phyloP scores from a whole-genome alignment of 805 yeast genomes.

The Ogataea nonfermentans region DNA sequence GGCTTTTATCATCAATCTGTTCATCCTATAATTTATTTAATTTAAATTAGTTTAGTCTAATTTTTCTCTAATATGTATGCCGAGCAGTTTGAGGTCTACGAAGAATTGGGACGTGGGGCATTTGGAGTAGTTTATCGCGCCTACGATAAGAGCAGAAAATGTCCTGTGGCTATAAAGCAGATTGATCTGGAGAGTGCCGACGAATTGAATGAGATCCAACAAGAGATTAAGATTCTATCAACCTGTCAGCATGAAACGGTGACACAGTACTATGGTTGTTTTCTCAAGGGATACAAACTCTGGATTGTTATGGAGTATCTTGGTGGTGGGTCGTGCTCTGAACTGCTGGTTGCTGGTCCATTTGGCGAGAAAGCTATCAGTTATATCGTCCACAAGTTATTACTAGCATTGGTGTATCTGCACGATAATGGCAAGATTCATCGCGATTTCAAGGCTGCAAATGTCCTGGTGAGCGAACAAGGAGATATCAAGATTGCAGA shows the following conservation, averaged over 20 bases:
- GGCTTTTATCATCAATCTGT: neutral
- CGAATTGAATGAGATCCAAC: slow-evolving; percentile 69
- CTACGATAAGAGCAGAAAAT: slow-evolving; percentile 40
- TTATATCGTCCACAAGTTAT: slow-evolving; percentile 50
- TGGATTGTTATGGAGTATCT: slow-evolving; percentile 82
- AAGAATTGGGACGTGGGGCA: slow-evolving; percentile 72
- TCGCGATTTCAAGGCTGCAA: slow-evolving; percentile 93
- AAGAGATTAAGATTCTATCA: slow-evolving; percentile 66
- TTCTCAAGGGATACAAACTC: slow-evolving; percentile 63
- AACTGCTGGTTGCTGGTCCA: slow-evolving; percentile 58
- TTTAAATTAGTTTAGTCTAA: neutral
- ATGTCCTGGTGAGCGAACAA: slow-evolving; percentile 63
- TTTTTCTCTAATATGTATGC: slow-evolving; percentile 24
- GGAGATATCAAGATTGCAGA: slow-evolving; percentile 90
- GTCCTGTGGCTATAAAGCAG: slow-evolving; percentile 59
- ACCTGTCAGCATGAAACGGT: slow-evolving; percentile 63
- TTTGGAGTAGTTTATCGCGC: slow-evolving; percentile 77
- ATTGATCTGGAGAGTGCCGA: slow-evolving; percentile 72
- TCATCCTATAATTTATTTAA: neutral
- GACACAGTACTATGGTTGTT: slow-evolving; percentile 69
- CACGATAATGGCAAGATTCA: slow-evolving; percentile 80
- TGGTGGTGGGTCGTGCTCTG: slow-evolving; percentile 76
- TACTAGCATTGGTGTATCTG: slow-evolving; percentile 61
- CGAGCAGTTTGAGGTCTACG: slow-evolving; percentile 45
- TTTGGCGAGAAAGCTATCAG: slow-evolving; percentile 56